phyloP scores from a whole-genome alignment of 225 moss, liverwort and hornwort species.

The Takakia lepidozioides region DNA sequence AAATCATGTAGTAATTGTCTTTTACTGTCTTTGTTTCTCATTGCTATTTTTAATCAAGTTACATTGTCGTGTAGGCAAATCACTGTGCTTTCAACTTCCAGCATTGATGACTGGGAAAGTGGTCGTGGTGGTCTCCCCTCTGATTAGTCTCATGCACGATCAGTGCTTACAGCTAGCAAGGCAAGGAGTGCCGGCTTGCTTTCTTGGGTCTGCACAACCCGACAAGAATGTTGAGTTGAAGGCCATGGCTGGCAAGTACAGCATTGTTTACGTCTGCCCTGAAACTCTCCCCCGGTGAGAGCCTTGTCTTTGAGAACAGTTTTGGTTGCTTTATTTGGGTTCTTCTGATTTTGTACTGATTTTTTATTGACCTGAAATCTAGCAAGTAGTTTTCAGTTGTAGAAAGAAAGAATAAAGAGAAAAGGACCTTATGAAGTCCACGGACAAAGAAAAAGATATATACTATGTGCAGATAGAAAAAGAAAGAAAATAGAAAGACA shows the following conservation, averaged over 20 bases:
- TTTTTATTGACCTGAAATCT: too few species aligned
- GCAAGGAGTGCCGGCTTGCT: conserved; percentile 68
- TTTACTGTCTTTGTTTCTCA: background rate
- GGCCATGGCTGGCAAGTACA: conserved; percentile 67
- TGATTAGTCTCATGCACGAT: conserved; percentile 82
- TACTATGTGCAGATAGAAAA: too few species aligned
- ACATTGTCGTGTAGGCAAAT: conserved; percentile 46
- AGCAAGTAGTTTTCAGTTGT: too few species aligned
- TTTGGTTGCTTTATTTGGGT: background rate
- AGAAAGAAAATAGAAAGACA: too few species aligned
- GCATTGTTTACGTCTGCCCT: conserved; percentile 64
- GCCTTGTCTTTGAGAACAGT: background rate
- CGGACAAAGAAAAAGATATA: conserved; percentile 4
- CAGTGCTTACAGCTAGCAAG: conserved; percentile 69
- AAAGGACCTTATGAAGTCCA: too few species aligned
- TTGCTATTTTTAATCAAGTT: background rate
- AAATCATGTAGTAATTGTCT: conserved; percentile 16
- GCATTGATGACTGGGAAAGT: conserved; percentile 79
- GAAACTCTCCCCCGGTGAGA: conserved; percentile 59
- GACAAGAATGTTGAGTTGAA: conserved; percentile 65
- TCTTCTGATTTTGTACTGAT: conserved; percentile 1
- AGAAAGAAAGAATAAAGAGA: too few species aligned
- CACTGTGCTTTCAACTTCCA: conserved; percentile 76
- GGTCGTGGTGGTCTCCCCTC: conserved; percentile 70
- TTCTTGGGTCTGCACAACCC: conserved; percentile 68